Evolutionary conservation across 768 basidiomycete genomes (phyloP), one percentile per base, ranked within the genome.

Genomic region (Boletellus sp.): DNA sequence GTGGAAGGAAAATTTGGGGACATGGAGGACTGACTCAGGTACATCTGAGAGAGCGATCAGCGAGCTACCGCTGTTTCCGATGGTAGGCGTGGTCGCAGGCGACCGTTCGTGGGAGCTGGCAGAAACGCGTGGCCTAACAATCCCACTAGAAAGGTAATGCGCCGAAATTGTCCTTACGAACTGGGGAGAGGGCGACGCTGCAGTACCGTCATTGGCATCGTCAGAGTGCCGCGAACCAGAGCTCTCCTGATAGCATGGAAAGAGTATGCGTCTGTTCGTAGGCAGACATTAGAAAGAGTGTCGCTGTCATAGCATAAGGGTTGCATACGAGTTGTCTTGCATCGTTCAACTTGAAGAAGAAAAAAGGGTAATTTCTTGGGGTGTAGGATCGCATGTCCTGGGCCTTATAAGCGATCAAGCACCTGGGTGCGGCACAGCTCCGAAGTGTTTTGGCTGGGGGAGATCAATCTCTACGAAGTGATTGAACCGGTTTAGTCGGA

Each of bases 391-490:
- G 17, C 26, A 13, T 2, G 7, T 4, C 6, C n/a, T 41, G 11
- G 17, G 26, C 24, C 23, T 54, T 62, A 28, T 61, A 61, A 52
- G 47, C 19, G 33, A 12, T 34, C 22, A 35, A 43, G 23, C 1
- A 41, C 28, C 37, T 26, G 34, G 2, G 28, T 2, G 36, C 2
- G 16, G 23, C 54, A 63, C 59, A 65, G 61, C 62, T 33, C 44
- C 31, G 7, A 12, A 0, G 24, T 4, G 6, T 46, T 43, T 34
- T 37, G 15, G 13, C 24, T 42, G 23, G 26, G 15, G 41, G 20
- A 36, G 48, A 50, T 51, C 26, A 45, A n/a, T n/a, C n/a, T n/a
- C 42, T 39, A 53, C 26, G 10, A 6, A 4, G 31, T 19, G 45
- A 37, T 12, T n/a, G n/a, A 47, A 28, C 13, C 24, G 19, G 11